Conservation (phyloP, 148 eudicot genomes). For the Rhododendron griersonianum region DNA sequence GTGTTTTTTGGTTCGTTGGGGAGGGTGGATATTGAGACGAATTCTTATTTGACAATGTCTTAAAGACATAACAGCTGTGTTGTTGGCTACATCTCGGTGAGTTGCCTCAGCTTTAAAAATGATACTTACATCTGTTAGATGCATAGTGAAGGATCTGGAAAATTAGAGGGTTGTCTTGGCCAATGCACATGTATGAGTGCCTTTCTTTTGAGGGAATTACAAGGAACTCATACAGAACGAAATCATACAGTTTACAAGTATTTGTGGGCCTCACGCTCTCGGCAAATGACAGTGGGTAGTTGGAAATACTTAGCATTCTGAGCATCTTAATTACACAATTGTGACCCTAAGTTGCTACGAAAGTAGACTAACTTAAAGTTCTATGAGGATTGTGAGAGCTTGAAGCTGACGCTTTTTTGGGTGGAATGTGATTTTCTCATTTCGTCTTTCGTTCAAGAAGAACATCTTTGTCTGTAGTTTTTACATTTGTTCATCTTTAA, state of each 20-base stretch:
- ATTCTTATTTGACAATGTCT: background rate
- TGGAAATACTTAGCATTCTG: background rate
- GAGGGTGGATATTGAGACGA: background rate
- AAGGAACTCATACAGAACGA: background rate
- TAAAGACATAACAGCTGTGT: background rate
- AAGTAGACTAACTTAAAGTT: background rate
- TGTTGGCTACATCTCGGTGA: background rate
- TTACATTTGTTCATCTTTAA: background rate
- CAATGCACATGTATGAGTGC: background rate
- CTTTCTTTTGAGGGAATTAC: background rate
- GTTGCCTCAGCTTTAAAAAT: slow-evolving; percentile 4
- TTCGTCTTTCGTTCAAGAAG: background rate
- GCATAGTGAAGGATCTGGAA: background rate
- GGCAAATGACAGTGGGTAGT: background rate
- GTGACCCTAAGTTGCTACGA: background rate
- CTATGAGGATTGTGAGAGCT: background rate
- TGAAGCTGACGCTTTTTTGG: background rate
- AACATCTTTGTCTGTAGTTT: background rate
- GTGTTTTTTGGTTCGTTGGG: background rate
- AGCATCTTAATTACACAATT: background rate
- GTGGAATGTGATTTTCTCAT: background rate
- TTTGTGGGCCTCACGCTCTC: background rate
- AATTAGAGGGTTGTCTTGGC: background rate
- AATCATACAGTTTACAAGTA: background rate
- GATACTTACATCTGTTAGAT: background rate